phyloP scores from a whole-genome alignment of 352 stramenopile genomes.

The Pythium phragmiticola region DNA sequence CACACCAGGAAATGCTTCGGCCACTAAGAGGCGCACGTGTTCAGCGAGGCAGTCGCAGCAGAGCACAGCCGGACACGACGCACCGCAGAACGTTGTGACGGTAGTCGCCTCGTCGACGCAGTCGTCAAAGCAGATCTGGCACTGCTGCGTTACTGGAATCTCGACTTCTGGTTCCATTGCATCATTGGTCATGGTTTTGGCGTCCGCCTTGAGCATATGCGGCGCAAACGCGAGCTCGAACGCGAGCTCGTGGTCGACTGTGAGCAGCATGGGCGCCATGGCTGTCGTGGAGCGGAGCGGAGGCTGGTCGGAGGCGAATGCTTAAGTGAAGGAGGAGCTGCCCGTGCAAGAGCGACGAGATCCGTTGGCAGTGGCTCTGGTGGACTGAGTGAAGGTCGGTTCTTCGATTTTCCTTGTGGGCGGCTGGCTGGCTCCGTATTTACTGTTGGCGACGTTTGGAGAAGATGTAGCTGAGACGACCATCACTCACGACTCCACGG shows the following conservation, averaged over 20 bases:
- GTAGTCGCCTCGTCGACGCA: not conserved
- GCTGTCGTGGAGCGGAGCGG: not conserved
- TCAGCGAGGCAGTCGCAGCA: constrained; percentile 19
- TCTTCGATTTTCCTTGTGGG: not conserved
- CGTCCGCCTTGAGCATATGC: constrained; percentile 8
- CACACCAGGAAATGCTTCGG: constrained; percentile 17
- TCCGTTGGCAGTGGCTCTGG: not conserved
- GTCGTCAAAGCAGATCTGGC: constrained; percentile 29
- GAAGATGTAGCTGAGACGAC: not conserved
- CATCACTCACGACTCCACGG: constrained; percentile 8
- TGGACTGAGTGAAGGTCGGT: constrained; percentile 12
- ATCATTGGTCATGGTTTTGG: not conserved
- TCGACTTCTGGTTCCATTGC: not conserved
- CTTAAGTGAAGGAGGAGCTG: not conserved
- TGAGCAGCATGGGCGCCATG: constrained; percentile 13
- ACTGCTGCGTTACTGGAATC: not conserved
- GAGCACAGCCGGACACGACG: constrained; percentile 20
- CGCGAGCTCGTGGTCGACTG: not conserved
- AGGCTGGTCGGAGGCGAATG: not conserved
- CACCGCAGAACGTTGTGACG: constrained; percentile 19
- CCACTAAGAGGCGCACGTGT: constrained; percentile 17
- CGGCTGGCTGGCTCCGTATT: not conserved
- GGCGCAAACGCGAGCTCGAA: not conserved
- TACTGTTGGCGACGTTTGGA: not conserved
- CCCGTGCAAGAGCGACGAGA: not conserved